These are phyloP conservation scores for Sphaceloma murrayae DNA, from an alignment of 2,329 filamentous ascomycete species.

Conservation along the genomic window DNA sequence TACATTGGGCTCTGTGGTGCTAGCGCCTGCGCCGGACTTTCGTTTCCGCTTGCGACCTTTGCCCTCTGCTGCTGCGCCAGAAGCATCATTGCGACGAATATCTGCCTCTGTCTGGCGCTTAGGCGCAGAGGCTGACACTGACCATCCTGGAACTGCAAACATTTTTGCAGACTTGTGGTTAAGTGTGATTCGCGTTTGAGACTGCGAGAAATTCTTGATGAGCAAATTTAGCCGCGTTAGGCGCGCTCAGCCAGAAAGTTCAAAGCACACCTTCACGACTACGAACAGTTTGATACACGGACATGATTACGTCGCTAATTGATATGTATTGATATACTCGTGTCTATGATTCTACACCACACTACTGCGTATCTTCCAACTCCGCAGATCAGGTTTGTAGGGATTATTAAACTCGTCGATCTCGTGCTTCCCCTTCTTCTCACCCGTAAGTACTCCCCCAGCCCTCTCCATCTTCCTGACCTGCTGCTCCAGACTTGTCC, in stretches of 20 bases:
- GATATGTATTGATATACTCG: too few relatives aligned
- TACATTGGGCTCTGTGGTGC: conserved; percentile 10
- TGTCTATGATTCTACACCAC: conserved; percentile 3
- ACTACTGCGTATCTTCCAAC: conserved; percentile 32
- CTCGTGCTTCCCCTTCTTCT: conserved; percentile 33
- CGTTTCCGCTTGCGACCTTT: conserved; percentile 44
- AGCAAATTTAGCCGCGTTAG: background rate
- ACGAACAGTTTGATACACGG: too few relatives aligned
- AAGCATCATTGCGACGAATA: conserved; percentile 28
- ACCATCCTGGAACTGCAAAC: conserved; percentile 94
- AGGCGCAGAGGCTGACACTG: conserved; percentile 60
- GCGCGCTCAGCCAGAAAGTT: conserved; percentile 8
- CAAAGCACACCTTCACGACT: too few relatives aligned
- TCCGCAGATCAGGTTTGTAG: conserved; percentile 37
- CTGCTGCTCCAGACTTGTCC: conserved; percentile 35
- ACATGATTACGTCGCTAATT: too few relatives aligned
- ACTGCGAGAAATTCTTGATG: background rate
- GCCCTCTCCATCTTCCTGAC: conserved; percentile 33
- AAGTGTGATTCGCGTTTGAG: too few relatives aligned
- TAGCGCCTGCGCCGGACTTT: conserved; percentile 36
- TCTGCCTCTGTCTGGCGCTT: conserved; percentile 54
- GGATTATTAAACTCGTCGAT: conserved; percentile 40
- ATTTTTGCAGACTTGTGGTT: too few relatives aligned
- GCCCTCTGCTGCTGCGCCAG: conserved; percentile 28
- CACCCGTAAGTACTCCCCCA: conserved; percentile 22